A percentile compares a stretch with the other conserved stretches of the same genome.
These are phyloP conservation scores for Schizosaccharomyces versatilis DNA, from an alignment of 1,139 yeast genomes.

Conservation along the genomic window DNA sequence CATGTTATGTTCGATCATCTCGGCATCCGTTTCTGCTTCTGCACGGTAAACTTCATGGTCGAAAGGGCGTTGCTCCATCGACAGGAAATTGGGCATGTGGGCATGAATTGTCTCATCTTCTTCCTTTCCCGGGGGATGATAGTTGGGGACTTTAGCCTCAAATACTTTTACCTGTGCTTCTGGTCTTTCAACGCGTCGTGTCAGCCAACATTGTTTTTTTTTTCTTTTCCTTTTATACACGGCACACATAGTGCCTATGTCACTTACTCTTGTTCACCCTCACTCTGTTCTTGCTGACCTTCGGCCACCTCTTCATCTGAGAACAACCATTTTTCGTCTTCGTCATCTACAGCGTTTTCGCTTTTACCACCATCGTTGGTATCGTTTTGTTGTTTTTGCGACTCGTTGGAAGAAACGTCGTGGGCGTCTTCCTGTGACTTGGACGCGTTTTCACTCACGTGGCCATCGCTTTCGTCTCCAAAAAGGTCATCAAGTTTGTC, in stretches of 20 bases:
- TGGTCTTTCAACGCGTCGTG: background rate
- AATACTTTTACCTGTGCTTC: background rate
- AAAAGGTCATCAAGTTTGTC: background rate
- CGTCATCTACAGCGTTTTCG: background rate
- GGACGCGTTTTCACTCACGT: background rate
- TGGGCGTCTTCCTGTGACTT: too few relatives aligned
- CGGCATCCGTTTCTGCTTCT: constrained; percentile 17
- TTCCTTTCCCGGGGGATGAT: background rate
- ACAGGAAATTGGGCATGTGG: constrained; percentile 61
- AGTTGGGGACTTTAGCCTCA: background rate
- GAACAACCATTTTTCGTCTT: background rate
- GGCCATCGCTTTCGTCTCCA: background rate
- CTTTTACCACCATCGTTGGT: background rate
- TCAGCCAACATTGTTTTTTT: background rate
- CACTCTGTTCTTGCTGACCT: background rate
- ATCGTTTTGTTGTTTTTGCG: background rate
- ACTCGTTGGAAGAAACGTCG: too few relatives aligned
- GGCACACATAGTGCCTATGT: background rate
- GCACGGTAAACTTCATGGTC: constrained; percentile 47
- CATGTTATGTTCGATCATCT: background rate
- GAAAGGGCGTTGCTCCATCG: constrained; percentile 69
- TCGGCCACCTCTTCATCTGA: background rate
- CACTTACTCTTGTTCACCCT: background rate
- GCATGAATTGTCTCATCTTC: constrained; percentile 17
- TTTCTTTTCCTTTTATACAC: background rate